Conservation (phyloP, 2,329 filamentous ascomycete species). For the Claviceps purpurea region DNA sequence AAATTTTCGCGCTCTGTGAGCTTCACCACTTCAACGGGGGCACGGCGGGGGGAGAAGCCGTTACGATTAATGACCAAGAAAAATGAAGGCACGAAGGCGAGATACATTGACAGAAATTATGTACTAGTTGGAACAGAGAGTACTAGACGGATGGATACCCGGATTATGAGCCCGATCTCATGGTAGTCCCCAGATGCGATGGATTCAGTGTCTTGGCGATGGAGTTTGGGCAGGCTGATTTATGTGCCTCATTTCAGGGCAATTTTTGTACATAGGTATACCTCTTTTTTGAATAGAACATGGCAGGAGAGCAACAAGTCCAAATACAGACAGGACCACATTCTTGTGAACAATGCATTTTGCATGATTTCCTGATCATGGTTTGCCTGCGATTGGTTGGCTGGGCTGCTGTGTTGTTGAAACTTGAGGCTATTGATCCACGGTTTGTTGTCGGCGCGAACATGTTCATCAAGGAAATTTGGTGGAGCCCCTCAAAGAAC, state of each 20-base stretch:
- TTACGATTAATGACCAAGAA: constrained; percentile 3
- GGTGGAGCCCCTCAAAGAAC: constrained; percentile 7
- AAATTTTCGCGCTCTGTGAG: constrained; percentile 48
- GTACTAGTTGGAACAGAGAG: background rate
- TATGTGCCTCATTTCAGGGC: background rate
- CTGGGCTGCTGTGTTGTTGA: background rate
- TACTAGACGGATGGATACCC: background rate
- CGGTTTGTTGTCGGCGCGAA: background rate
- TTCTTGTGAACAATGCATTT: no score
- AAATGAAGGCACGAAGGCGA: background rate
- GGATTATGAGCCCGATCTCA: background rate
- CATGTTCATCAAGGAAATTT: background rate
- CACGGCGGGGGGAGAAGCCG: background rate
- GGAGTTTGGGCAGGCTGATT: background rate
- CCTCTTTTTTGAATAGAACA: background rate
- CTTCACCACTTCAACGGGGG: background rate
- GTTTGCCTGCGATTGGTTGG: background rate
- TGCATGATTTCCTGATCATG: background rate
- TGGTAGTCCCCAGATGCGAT: background rate
- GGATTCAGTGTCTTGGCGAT: background rate
- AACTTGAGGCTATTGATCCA: background rate
- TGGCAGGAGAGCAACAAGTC: background rate
- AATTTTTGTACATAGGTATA: background rate
- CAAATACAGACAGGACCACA: no score
- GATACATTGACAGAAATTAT: background rate